Evolutionary conservation across 441 rosid genomes (phyloP).

Genomic region (Manihot esculenta): DNA sequence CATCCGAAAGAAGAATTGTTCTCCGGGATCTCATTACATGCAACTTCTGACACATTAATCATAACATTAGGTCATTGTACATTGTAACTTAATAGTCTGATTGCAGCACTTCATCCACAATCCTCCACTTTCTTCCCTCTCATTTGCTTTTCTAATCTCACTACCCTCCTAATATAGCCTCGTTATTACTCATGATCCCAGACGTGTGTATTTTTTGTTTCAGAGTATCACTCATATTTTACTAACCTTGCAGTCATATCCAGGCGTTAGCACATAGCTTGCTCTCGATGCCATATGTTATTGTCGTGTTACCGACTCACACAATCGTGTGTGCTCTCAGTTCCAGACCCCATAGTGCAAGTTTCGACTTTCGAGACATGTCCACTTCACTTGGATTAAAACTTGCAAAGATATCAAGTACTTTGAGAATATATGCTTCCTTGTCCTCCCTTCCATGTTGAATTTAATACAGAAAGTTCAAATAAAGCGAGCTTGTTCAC

Average conservation of each 20-base stretch:
- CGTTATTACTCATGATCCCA: background rate
- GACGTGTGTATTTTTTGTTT: background rate
- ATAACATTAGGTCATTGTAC: background rate
- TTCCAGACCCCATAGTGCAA: too few species aligned
- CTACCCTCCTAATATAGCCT: background rate
- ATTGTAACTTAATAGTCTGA: background rate
- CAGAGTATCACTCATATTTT: background rate
- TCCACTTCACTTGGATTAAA: background rate
- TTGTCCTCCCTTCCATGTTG: background rate
- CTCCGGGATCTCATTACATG: background rate
- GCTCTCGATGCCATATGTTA: background rate
- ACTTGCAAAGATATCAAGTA: too few species aligned
- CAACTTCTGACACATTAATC: background rate
- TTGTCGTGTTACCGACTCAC: background rate
- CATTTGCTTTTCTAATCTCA: background rate
- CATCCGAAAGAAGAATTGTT: conserved; percentile 53
- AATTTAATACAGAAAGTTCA: background rate
- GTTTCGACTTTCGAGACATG: background rate
- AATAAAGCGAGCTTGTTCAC: too few species aligned
- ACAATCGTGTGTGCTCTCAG: too few species aligned
- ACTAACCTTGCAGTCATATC: background rate
- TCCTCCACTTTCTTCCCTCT: background rate
- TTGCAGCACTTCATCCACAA: background rate
- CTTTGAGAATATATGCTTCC: background rate
- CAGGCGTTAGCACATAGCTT: background rate